Conservation (phyloP, 345 rosid species). For the Dipteronia sinensis region DNA sequence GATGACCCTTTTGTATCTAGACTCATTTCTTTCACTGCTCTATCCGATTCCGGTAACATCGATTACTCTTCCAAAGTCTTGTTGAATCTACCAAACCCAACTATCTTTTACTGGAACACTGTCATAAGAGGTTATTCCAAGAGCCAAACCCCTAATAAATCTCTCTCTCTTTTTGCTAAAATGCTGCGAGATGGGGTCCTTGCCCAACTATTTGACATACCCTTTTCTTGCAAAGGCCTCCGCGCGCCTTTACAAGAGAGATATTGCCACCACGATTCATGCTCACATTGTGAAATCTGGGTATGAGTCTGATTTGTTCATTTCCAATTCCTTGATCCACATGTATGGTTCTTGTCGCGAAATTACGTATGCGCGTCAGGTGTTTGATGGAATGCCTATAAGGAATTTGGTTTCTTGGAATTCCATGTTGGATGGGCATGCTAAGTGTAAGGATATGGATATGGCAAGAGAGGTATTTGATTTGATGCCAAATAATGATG, state of each 20-base stretch:
- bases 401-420: constrained; percentile 83
- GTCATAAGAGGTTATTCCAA: constrained; percentile 63
- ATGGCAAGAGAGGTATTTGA: constrained; percentile 60
- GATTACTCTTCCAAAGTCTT: constrained; percentile 54
- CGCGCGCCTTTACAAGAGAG: constrained; percentile 51
- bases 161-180: constrained; percentile 48
- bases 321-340: constrained; percentile 67
- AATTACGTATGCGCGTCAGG: constrained; percentile 43
- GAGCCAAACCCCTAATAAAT: constrained; percentile 53
- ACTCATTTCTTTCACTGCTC: constrained; percentile 52
- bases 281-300: constrained; percentile 51
- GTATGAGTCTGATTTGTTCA: constrained; percentile 52
- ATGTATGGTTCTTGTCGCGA: constrained; percentile 63
- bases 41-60: constrained; percentile 46
- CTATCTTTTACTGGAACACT: constrained; percentile 57
- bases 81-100: constrained; percentile 39
- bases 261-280: constrained; percentile 51
- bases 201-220: constrained; percentile 69
- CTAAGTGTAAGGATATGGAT: constrained; percentile 62
- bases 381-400: constrained; percentile 64
- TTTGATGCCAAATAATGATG: constrained; percentile 61
- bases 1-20: constrained; percentile 48
- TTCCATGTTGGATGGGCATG: constrained; percentile 71
- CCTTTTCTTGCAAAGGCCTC: constrained; percentile 72
- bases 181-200: constrained; percentile 54